Conservation (phyloP, 129 eudicot genomes). For the Saussurea involucrata region DNA sequence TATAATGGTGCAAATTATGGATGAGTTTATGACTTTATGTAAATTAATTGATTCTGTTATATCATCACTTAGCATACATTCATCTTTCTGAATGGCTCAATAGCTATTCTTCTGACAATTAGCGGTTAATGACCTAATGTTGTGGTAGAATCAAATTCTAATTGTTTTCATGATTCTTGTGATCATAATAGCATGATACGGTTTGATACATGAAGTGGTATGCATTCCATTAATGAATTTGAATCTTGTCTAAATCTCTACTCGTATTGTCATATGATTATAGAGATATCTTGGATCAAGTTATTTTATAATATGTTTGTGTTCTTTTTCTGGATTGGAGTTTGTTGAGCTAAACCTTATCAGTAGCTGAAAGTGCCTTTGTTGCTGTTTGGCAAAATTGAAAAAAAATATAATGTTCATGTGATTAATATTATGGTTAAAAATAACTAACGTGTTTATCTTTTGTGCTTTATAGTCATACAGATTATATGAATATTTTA, state of each 20-base stretch:
- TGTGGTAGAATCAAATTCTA: neutral
- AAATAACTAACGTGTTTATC: neutral
- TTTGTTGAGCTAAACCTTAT: conserved; percentile 4
- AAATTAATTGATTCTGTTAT: neutral
- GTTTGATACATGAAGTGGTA: neutral
- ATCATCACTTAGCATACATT: neutral
- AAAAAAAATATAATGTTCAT: neutral
- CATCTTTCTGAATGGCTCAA: neutral
- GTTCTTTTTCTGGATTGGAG: neutral
- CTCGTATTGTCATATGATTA: neutral
- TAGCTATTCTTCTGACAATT: neutral
- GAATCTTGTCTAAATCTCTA: neutral
- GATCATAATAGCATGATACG: conserved; percentile 1
- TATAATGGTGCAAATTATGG: conserved; percentile 20
- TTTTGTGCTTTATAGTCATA: neutral
- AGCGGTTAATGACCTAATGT: neutral
- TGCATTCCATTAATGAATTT: neutral
- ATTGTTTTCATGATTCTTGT: neutral
- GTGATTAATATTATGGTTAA: neutral
- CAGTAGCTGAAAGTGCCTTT: neutral
- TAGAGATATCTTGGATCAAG: neutral
- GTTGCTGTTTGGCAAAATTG: neutral
- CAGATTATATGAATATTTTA: neutral
- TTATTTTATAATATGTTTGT: neutral
- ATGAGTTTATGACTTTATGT: conserved; percentile 1